Evolutionary conservation across 2,329 filamentous ascomycete species (phyloP), one percentile per base, ranked within the genome.

Genomic region (Colletotrichum coccodes): DNA sequence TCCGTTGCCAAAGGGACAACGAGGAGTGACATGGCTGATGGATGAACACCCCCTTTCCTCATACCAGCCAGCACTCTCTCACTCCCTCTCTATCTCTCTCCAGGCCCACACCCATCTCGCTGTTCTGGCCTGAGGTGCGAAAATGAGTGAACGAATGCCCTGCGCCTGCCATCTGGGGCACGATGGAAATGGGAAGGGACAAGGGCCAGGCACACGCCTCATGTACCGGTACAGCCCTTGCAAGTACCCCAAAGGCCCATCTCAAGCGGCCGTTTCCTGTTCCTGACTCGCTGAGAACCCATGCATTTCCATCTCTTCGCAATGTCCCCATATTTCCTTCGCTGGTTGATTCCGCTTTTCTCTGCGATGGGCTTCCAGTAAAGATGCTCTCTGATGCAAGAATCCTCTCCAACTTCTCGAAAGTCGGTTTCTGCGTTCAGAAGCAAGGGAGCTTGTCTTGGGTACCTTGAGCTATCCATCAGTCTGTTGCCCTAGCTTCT

Each of bases 211-310:
- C 32, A 44, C 36, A n/a, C 16, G 28, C n/a, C 18, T n/a, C 52
- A 68, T 68, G 68, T 70, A 68, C 64, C 64, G 64, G 64, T 60
- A 68, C 68, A 36, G 52, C 12, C 47, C 54, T 34, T 23, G 47
- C 34, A 56, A 21, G 68, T 68, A 63, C 30, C 40, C 47, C 36
- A 14, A 42, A 34, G 34, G n/a, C 52, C 68, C 68, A 68, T 68
- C 64, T 57, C 64, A 64, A 63, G 68, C 64, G 49, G 64, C 68
- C 64, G 68, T 61, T 63, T 58, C 64, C 64, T 68, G 60, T 59
- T 64, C 68, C 64, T 68, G 68, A 70, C 68, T 70, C 68, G 64
- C 60, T 60, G 56, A 66, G 28, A 52, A 66, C 47, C 61, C 64
- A 50, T 57, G 58, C 42, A 50, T 62, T 44, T 36, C 58, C 64